A percentile compares a stretch with the other conserved stretches of the same genome.
Conservation (phyloP, 2,329 filamentous ascomycete genomes). For the Tolypocladium paradoxum region DNA sequence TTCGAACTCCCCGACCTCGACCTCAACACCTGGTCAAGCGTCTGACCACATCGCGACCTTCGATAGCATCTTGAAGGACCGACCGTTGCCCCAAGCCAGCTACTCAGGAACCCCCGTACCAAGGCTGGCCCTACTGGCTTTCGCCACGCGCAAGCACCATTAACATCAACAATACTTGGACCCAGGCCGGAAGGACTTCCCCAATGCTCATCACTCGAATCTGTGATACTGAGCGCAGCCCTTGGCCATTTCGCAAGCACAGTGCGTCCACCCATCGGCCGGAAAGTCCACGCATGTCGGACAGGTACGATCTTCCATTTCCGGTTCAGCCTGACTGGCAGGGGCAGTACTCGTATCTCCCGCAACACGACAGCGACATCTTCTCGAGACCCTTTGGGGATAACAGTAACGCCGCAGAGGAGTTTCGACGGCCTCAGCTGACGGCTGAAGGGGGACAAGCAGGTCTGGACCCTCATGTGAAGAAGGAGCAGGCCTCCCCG, state of each 20-base stretch:
- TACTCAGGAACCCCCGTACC: too few relatives aligned
- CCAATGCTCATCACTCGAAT: conserved; percentile 48
- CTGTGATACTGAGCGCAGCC: conserved; percentile 41
- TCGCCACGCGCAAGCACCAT: not conserved
- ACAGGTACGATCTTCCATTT: conserved; percentile 39
- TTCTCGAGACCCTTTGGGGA: conserved; percentile 35
- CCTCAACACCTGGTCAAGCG: not conserved
- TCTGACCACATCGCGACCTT: not conserved
- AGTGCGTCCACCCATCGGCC: conserved; percentile 34
- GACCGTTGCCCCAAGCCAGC: not conserved
- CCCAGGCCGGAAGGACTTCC: conserved; percentile 10
- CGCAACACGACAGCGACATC: conserved; percentile 31
- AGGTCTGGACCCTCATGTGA: not conserved
- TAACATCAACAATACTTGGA: not conserved
- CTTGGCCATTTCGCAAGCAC: conserved; percentile 44
- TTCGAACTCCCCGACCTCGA: not conserved
- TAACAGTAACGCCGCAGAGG: not conserved
- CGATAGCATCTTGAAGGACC: not conserved
- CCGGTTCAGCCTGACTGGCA: conserved; percentile 47
- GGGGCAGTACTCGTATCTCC: conserved; percentile 40
- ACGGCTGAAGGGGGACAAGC: not conserved
- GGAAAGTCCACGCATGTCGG: conserved; percentile 46
- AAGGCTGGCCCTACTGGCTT: not conserved
- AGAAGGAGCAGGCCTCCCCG: not conserved
- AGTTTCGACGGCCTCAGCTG: not conserved